Evolutionary conservation across 23 red algal species (phyloP).

Genomic region (Gracilaria caudata): DNA sequence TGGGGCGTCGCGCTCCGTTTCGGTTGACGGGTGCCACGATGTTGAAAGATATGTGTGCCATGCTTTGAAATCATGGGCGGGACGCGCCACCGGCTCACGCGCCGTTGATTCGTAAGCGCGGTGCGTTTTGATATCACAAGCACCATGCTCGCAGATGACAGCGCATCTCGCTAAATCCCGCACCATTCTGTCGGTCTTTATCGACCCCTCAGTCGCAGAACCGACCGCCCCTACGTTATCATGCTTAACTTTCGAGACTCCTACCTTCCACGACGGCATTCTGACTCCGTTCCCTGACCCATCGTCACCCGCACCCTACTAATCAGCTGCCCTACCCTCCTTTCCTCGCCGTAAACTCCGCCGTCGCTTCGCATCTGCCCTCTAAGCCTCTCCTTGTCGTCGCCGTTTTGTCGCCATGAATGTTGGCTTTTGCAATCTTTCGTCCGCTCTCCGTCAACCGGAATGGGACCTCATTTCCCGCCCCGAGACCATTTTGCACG

Average conservation of each 20-base stretch:
- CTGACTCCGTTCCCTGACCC: background rate
- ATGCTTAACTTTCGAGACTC: background rate
- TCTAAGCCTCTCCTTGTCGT: background rate
- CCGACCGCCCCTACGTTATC: background rate
- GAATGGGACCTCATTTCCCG: constrained; percentile 3
- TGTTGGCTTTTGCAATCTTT: constrained; percentile 11
- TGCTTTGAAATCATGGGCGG: background rate
- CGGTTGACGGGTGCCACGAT: background rate
- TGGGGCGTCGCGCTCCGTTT: background rate
- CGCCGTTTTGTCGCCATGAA: background rate
- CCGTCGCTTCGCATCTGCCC: too few relatives aligned
- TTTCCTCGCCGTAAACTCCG: too few relatives aligned
- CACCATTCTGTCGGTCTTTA: background rate
- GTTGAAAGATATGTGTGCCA: too few relatives aligned
- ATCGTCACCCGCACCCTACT: background rate
- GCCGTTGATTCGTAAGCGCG: constrained; percentile 1
- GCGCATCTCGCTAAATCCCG: constrained; percentile 15
- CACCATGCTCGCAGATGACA: constrained; percentile 6
- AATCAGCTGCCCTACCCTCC: background rate
- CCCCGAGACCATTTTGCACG: constrained; percentile 28
- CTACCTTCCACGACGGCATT: background rate
- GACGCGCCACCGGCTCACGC: background rate
- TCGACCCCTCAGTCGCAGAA: background rate
- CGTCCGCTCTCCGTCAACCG: constrained; percentile 22
- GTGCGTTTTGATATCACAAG: background rate